Base-by-base conservation (phyloP, 495 filamentous ascomycete species). In the Penicillium nucicola region DNA sequence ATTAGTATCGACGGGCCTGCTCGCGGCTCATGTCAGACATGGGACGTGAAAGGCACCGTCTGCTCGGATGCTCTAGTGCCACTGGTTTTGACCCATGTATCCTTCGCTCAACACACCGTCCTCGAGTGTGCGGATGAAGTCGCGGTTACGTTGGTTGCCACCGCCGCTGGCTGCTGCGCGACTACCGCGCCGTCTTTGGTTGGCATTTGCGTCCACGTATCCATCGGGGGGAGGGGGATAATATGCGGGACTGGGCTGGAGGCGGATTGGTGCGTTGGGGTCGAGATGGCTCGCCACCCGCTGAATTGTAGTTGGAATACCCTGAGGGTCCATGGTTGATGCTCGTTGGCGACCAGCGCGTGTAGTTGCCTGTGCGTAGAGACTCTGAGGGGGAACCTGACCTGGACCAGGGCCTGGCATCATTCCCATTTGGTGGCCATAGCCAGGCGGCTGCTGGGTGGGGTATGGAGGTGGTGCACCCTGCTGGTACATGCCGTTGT, bases 201-300 rank as follows among this genome's bases (percentile, higher is more conserved):
- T 86, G n/a, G 73, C 64, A 30, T 72, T 80, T 19, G 77, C 66
- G 54, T 88, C 84, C 10, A 85, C 80, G 36, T 87, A 80, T 7
- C 90, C 92, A 53, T 96, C 93, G 2, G 89, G 82, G n/a, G 92
- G 92, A 8, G 93, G 93, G 13, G 93, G 95, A 57, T 97, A 97
- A 67, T 99, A 99, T 7, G 95, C 95, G 2, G 95, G 95, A 50
- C 90, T 96, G 5, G 95, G 95, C 63, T 99, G 95, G 33, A 96
- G 68, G 37, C 95, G 79, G 61, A 99, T 97, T 0, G 95, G 95
- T 30, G 91, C 89, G 50, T 82, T 97, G 5, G 95, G 95, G 63
- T 99, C 92, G 42, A 99, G 84, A 66, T 97, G 93, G 62, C 90
- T 95, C 10, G 92, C 92, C n/a, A 97, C 93, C 49, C 95, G 77